Conservation (phyloP, 2,329 filamentous ascomycete species). For the Nemania diffusa region DNA sequence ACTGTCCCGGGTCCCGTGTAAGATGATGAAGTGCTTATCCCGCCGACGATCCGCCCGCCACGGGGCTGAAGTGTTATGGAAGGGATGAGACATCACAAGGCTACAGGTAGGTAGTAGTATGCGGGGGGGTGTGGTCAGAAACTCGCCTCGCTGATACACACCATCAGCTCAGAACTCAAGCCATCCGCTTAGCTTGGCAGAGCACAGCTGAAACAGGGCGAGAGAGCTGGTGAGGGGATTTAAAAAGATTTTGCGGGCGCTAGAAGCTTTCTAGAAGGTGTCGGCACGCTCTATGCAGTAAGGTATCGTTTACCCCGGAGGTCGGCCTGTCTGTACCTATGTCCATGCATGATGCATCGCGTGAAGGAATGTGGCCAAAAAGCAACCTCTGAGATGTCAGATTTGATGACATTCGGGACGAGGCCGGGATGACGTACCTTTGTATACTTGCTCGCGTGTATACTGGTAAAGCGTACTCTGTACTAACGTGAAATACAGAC, state of each 20-base stretch:
- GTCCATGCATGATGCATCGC: constrained; percentile 23
- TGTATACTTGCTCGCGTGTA: constrained; percentile 7
- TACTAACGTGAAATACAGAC: no score
- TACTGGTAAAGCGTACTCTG: not conserved
- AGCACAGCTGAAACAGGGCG: constrained; percentile 20
- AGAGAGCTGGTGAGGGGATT: constrained; percentile 8
- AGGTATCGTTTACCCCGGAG: constrained; percentile 27
- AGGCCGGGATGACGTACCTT: constrained; percentile 25
- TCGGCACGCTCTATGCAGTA: constrained; percentile 3
- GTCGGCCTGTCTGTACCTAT: not conserved
- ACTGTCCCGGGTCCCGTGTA: not conserved
- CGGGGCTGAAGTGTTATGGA: constrained; percentile 8
- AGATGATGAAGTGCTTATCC: not conserved
- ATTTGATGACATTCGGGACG: constrained; percentile 3
- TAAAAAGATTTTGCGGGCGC: constrained; percentile 6
- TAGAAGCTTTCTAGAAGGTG: constrained; percentile 36
- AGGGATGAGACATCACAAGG: constrained; percentile 5
- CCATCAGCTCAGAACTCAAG: constrained; percentile 6
- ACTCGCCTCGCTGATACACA: not conserved
- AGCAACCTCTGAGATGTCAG: not conserved
- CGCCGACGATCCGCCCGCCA: constrained; percentile 7
- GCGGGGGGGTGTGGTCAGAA: not conserved
- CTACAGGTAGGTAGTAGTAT: not conserved
- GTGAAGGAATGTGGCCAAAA: constrained; percentile 1
- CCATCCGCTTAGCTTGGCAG: not conserved